Evolutionary conservation across 1,139 yeast species (phyloP).

Genomic region (Lodderomyces oxycetoniae): DNA sequence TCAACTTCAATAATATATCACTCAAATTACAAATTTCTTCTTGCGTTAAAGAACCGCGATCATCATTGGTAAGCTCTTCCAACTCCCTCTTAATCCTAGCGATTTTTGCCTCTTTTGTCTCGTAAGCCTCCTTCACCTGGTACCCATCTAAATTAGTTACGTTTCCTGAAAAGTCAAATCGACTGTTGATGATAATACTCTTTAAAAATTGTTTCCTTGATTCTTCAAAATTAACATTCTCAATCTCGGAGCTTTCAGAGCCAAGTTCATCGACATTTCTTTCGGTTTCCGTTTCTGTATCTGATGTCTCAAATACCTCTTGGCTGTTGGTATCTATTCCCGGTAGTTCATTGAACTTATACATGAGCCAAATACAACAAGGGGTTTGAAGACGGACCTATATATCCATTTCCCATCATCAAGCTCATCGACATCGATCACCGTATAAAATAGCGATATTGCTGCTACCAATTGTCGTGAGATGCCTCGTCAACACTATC

Average conservation of each 20-base stretch:
- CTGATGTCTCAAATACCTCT: constrained; percentile 50
- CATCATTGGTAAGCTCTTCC: constrained; percentile 32
- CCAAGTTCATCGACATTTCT: no score
- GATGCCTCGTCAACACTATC: no score
- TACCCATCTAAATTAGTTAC: constrained; percentile 19
- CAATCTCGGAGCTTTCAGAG: constrained; percentile 9
- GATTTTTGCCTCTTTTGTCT: constrained; percentile 40
- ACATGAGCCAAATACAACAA: no score
- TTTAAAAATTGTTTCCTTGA: constrained; percentile 21
- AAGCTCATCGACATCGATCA: no score
- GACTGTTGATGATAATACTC: constrained; percentile 13
- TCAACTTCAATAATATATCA: no score
- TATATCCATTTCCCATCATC: no score
- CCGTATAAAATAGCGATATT: no score
- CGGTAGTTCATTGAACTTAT: constrained; percentile 23
- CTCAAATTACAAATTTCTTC: no score
- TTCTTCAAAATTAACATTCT: constrained; percentile 18
- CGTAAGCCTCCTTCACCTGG: constrained; percentile 22
- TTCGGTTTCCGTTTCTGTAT: constrained; percentile 30
- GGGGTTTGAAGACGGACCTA: no score
- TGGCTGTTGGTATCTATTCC: constrained; percentile 26
- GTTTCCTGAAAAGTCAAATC: constrained; percentile 38
- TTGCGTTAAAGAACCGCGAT: no score
- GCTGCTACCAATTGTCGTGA: no score
- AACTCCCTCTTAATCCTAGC: constrained; percentile 44